phyloP scores from a whole-genome alignment of 108 stramenopile species.

The Nannochloropsis gaditana region DNA sequence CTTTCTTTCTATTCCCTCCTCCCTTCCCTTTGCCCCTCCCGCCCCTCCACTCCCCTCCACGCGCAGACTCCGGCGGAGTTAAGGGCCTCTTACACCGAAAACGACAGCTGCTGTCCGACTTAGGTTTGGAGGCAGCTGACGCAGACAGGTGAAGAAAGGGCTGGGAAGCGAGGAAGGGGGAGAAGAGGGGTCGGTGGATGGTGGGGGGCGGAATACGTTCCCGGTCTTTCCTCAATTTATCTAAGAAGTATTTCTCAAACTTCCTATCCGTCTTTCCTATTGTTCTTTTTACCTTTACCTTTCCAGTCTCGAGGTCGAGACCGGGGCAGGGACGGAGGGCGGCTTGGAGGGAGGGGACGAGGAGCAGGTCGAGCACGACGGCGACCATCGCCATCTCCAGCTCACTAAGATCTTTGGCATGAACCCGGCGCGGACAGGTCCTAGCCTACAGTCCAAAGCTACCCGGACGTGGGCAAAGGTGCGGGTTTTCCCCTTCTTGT shows the following conservation, averaged over 20 bases:
- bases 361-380: no score
- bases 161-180: neutral
- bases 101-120: neutral
- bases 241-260: neutral
- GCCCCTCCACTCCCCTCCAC: neutral
- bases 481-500: no score
- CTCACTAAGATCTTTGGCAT: neutral
- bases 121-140: neutral
- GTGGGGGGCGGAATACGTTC: neutral
- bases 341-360: neutral
- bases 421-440: neutral
- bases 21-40: neutral
- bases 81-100: neutral
- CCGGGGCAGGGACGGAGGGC: neutral
- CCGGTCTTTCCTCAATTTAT: neutral
- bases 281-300: neutral
- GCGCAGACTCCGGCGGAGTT: neutral
- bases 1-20: neutral
- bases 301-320: neutral
- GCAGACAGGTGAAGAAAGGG: neutral
- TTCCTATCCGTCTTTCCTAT: no score
- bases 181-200: neutral
- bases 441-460: neutral
- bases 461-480: neutral
- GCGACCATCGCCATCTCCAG: neutral